Conservation (phyloP, 495 filamentous ascomycete genomes). For the Staphylotrichum longicolle region DNA sequence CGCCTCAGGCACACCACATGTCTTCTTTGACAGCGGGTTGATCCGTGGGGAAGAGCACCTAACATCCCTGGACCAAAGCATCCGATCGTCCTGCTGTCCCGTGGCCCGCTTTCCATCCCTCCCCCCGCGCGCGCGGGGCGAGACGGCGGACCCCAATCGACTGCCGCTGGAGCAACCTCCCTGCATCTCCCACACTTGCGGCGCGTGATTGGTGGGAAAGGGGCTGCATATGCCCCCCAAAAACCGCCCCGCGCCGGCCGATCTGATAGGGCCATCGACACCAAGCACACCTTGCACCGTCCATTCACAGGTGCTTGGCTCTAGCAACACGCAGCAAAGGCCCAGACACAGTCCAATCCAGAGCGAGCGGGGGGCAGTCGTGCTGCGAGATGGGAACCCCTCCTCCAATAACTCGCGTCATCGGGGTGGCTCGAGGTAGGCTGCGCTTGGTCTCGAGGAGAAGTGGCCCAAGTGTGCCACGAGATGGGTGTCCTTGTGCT, state of each 20-base stretch:
- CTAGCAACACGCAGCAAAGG: constrained; percentile 1
- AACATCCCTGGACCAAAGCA: not conserved
- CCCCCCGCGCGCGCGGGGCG: not conserved
- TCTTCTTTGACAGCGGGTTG: constrained; percentile 18
- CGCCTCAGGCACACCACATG: constrained; percentile 10
- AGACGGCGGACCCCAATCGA: constrained; percentile 4
- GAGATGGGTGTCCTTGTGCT: not conserved
- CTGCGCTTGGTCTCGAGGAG: not conserved
- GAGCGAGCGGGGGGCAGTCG: not conserved
- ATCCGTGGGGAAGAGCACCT: constrained; percentile 9
- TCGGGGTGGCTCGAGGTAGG: not conserved
- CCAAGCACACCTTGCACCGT: not conserved
- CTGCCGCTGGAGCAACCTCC: constrained; percentile 1
- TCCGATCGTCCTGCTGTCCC: constrained; percentile 8
- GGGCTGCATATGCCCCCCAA: not conserved
- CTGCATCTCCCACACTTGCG: not conserved
- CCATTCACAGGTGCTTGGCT: not conserved
- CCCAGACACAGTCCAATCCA: not conserved
- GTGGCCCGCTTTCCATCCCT: not conserved
- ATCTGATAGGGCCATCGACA: not conserved
- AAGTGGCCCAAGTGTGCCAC: not conserved
- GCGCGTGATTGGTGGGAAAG: constrained; percentile 8
- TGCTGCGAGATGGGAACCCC: not conserved
- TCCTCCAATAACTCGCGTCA: constrained; percentile 6
- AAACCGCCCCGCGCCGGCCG: constrained; percentile 10